Conservation (phyloP, 371 early-diverging fungal genomes). For the Mucor saturninus region DNA sequence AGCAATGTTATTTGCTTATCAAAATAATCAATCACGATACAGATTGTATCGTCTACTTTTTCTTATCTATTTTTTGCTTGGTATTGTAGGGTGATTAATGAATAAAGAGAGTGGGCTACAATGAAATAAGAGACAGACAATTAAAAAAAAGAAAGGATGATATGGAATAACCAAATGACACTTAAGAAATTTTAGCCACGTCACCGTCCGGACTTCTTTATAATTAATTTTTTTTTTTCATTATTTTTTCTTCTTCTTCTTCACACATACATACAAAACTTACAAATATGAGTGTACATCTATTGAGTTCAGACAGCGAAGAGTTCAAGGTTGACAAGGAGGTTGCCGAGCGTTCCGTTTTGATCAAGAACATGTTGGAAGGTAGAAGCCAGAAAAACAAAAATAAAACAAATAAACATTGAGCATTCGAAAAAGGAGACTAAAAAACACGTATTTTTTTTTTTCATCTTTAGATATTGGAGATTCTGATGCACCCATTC, state of each 20-base stretch:
- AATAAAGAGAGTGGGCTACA: too few species aligned
- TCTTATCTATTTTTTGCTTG: too few species aligned
- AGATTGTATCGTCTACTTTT: too few species aligned
- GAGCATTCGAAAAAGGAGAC: neutral
- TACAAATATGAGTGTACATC: slow-evolving; percentile 41
- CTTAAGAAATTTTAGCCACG: neutral
- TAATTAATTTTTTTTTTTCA: neutral
- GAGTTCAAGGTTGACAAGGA: slow-evolving; percentile 81
- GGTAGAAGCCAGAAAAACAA: slow-evolving; percentile 33
- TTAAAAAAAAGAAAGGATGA: neutral
- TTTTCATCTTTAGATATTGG: slow-evolving; percentile 66
- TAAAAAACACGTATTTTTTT: neutral
- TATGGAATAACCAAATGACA: neutral
- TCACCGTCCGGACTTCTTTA: slow-evolving; percentile 1
- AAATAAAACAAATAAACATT: neutral
- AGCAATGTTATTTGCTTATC: too few species aligned
- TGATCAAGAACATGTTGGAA: slow-evolving; percentile 95
- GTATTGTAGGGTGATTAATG: too few species aligned
- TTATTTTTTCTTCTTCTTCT: neutral
- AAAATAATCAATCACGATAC: too few species aligned
- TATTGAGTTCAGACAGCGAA: slow-evolving; percentile 72
- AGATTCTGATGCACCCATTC: slow-evolving; percentile 74
- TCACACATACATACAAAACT: neutral
- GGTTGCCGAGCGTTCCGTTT: slow-evolving; percentile 84
- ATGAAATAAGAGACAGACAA: too few species aligned